phyloP scores from a whole-genome alignment of 164 flowering plant species.

The Chloranthus sessilifolius region DNA sequence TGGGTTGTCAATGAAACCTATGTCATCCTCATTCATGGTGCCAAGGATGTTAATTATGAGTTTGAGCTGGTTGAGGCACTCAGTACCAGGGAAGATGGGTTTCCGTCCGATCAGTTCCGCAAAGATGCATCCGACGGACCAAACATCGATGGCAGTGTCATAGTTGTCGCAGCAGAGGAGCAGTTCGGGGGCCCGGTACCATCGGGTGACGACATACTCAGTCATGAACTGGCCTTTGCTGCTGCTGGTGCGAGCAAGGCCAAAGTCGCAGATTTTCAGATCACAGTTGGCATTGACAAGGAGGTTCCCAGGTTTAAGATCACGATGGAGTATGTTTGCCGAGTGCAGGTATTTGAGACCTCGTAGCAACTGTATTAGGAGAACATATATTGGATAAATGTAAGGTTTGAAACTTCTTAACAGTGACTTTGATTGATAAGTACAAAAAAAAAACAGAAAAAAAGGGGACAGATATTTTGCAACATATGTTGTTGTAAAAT shows the following conservation, averaged over 20 bases:
- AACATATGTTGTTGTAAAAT: too few species aligned
- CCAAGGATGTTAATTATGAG: slow-evolving; percentile 80
- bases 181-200: slow-evolving; percentile 96
- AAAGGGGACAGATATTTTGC: too few species aligned
- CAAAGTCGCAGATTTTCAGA: slow-evolving; percentile 91
- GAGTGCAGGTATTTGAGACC: slow-evolving; percentile 93
- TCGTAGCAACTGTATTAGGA: slow-evolving; percentile 57
- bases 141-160: slow-evolving; percentile 88
- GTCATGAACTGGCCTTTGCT: slow-evolving; percentile 90
- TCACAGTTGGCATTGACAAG: slow-evolving; percentile 90
- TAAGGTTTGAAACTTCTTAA: not conserved
- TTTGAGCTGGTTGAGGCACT: slow-evolving; percentile 86
- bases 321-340: slow-evolving; percentile 91
- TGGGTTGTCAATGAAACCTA: slow-evolving; percentile 74
- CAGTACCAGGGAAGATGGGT: slow-evolving; percentile 87
- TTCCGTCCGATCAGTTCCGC: slow-evolving; percentile 89
- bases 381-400: not conserved
- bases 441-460: too few species aligned
- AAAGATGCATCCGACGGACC: slow-evolving; percentile 98
- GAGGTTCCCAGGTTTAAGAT: slow-evolving; percentile 91
- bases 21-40: slow-evolving; percentile 65
- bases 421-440: too few species aligned
- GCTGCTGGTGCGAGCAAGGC: slow-evolving; percentile 79
- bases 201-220: slow-evolving; percentile 93
- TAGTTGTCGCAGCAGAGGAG: slow-evolving; percentile 93